Evolutionary conservation across 2,329 filamentous ascomycete species (phyloP).

Genomic region (Aspergillus amoenus): DNA sequence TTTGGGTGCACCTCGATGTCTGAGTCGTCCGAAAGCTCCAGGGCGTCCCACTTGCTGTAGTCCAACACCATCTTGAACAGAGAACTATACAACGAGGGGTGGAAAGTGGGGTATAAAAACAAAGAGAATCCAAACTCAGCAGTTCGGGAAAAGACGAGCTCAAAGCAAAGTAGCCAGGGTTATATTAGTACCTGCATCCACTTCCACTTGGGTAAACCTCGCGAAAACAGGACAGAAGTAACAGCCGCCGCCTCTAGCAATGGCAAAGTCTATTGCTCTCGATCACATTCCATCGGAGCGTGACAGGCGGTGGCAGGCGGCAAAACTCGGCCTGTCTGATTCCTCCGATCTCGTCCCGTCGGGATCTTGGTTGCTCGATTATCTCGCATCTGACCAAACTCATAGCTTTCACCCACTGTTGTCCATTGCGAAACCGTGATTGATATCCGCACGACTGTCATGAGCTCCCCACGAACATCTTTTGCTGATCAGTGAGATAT

Average conservation of each 20-base stretch:
- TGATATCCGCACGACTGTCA: conserved; percentile 15
- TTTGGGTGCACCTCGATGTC: conserved; percentile 98
- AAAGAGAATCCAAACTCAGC: neutral
- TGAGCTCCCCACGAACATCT: conserved; percentile 14
- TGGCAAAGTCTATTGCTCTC: conserved; percentile 28
- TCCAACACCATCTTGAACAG: conserved; percentile 55
- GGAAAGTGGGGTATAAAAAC: conserved; percentile 18
- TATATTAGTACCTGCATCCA: neutral
- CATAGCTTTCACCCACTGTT: neutral
- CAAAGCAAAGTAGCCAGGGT: neutral
- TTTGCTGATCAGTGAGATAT: conserved; percentile 28
- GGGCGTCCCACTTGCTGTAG: conserved; percentile 68
- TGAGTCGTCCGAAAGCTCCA: conserved; percentile 97
- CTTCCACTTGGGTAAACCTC: neutral
- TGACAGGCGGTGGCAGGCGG: conserved; percentile 27
- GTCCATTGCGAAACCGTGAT: conserved; percentile 4
- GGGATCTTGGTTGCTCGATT: conserved; percentile 10
- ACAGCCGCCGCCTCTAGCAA: conserved; percentile 1
- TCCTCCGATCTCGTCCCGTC: conserved; percentile 14
- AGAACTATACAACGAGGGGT: conserved; percentile 17
- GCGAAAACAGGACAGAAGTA: neutral
- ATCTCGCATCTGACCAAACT: conserved; percentile 8
- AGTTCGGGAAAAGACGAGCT: neutral
- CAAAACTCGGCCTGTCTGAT: conserved; percentile 25
- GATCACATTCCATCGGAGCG: conserved; percentile 29